Evolutionary conservation across 2,329 filamentous ascomycete species (phyloP), one percentile per base, ranked within the genome.

Genomic region (Xylogone sp.): DNA sequence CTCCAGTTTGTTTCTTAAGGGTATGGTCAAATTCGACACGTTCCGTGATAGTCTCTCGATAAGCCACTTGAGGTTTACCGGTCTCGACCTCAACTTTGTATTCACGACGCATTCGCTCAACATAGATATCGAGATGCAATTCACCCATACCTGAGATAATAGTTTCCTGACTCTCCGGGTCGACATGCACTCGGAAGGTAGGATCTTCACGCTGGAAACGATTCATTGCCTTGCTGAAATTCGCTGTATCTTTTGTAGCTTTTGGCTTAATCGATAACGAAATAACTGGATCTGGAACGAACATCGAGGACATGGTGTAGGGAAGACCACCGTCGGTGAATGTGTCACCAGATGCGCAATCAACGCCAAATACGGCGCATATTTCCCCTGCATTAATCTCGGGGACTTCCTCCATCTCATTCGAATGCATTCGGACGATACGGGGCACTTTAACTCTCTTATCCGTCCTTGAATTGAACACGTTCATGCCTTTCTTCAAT

Each of bases 81-180:
- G 92, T 97, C 64, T 88, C 81, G 70, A 93, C 96, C 58, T 97
- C 94, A 49, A 96, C 92, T 68, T 88, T 90, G 80, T 99, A 99
- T 73, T 99, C 94, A 66, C 94, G 87, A 62, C 88, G 87, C 76
- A 99, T 92, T 61, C 94, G 91, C 75, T 99, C 94, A 47, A 99
- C 85, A 70, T 99, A 99, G 65, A 99, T 96, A 65, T 96, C 92
- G 22, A 99, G 79, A 71, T 99, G 94, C 60, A 99, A 73, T 71
- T 99, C 94, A 61, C 94, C 94, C 94, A 99, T 99, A 54, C 94
- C 94, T 42, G 89, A 95, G 66, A 99, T 97, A 66, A 99, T 96
- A 45, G 93, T 97, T 76, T 99, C 90, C 67, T 96, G 88, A 58
- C 87, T 93, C 74, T 99, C 94, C 16, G 83, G 73, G 66, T 99